Base-by-base conservation (phyloP, 2,329 filamentous ascomycete species). In the Trichoderma arundinaceum region DNA sequence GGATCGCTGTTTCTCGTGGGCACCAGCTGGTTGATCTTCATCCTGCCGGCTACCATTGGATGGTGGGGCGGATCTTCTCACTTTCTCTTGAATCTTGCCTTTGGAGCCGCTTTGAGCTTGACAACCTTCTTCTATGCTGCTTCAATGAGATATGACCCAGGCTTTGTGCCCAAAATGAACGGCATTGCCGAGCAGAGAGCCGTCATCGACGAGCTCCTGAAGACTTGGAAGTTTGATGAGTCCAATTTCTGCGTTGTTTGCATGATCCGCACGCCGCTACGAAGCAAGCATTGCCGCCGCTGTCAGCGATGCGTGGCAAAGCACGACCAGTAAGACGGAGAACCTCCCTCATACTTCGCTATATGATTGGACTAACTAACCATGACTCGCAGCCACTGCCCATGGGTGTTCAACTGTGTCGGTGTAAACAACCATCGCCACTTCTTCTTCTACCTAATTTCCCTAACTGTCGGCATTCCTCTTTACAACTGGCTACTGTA, bases 351-450 rank as follows among this genome's bases (percentile, higher is more conserved):
- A 8, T 5, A 32, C 3, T 5, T 8, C 12, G 35, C 2, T 17
- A 8, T 32, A 57, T 2, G n/a, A 35, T 13, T 13, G 7, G 4
- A 28, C 19, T 15, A 17, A 17, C 33, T 58, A 67, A 69, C 75
- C 63, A 6, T 13, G 10, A 17, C 35, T 1, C 6, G n/a, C 17
- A 96, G 92, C 74, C 95, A 99, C 75, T 99, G 95, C 74, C 95
- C 95, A 0, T 99, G 95, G 95, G 92, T 98, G 28, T 91, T 96
- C 79, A 98, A 97, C 78, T 99, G 95, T 73, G 87, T 99, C 48
- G 95, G 92, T 49, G 87, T 95, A 69, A 98, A 98, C 80, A 99
- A 98, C 76, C 91, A 98, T 74, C 89, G 95, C 13, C 94, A 97
- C 72, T 99, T 99, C 77, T 91, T 97, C 73, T 81, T 97, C 57